Evolutionary conservation across 345 rosid species (phyloP), one percentile per base, ranked within the genome.

Genomic region (Crucihimalaya himalaica): DNA sequence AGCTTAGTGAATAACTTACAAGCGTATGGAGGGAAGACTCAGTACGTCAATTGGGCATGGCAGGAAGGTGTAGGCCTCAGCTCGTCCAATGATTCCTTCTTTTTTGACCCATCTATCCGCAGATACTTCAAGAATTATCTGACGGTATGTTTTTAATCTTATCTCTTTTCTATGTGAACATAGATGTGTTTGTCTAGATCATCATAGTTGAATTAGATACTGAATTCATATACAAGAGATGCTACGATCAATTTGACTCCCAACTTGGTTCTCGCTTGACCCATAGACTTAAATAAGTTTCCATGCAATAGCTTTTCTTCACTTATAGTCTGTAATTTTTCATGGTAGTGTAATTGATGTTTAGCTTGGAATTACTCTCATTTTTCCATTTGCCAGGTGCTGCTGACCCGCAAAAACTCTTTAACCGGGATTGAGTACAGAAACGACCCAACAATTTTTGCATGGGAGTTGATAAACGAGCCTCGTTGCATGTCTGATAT

Each of bases 41-140:
- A 91, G 76, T 91, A 94, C 69, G 97, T 94, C 45, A 86, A 91
- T 35, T 94, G 98, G 97, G 98, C 98, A 31, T 91, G 98, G 98
- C 81, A 91, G 82, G 98, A 94, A 81, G 97, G 98, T 46, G 77
- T 89, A 72, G 98, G 92, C 43, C 83, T 89, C 82, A 91, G 95
- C 83, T 86, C 97, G 3, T 89, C 93, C 10, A 94, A 94, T 60
- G 98, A 94, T 84, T 91, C 98, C 51, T 94, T 94, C 93, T 94
- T 84, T 86, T 94, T 81, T 61, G 98, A 91, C 83, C 97, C 98
- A 71, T 87, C 96, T 76, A 94, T 87, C 81, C 90, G 89, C 66
- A 86, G 71, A 78, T 89, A 88, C 81, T 94, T 88, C 83, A 94
- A 87, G 88, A 81, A 87, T 67, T 89, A 87, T 70, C 78, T 91